These are phyloP conservation scores for Zygnema cylindricum DNA, from an alignment of 139 green algal genomes.

Conservation along the genomic window DNA sequence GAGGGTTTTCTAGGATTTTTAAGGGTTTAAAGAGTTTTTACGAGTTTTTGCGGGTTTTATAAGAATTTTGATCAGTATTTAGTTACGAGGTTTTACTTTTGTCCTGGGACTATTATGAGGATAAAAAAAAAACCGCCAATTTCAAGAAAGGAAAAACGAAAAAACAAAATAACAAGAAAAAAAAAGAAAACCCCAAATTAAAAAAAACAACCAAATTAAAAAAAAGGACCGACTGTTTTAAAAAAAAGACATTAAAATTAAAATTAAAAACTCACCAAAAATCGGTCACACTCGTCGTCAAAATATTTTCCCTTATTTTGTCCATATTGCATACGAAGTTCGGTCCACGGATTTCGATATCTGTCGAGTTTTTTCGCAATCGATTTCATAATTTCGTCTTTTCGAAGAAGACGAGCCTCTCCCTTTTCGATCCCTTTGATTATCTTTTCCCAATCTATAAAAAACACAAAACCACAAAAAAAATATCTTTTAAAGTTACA, in stretches of 20 bases:
- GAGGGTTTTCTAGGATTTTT: no score
- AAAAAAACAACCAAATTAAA: not conserved
- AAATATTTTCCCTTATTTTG: constrained; percentile 96
- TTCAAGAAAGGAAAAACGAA: not conserved
- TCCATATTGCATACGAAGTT: constrained; percentile 89
- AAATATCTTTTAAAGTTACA: not conserved
- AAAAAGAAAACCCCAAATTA: no score
- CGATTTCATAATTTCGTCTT: constrained; percentile 84
- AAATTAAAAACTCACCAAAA: constrained; percentile 74
- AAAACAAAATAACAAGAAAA: no score
- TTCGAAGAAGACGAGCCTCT: constrained; percentile 87
- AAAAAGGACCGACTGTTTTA: not conserved
- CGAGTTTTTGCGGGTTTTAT: no score
- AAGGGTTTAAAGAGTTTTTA: no score
- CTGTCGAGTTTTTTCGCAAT: constrained; percentile 89
- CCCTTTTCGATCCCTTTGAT: constrained; percentile 96
- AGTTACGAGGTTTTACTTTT: no score
- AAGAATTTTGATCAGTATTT: no score
- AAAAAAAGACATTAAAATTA: no score
- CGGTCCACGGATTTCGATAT: constrained; percentile 96
- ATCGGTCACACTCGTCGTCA: constrained; percentile 98
- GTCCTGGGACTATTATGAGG: no score
- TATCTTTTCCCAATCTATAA: constrained; percentile 66
- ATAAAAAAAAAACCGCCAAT: constrained; percentile 3
- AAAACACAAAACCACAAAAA: not conserved